Evolutionary conservation across 208 protist species (phyloP), one percentile per base, ranked within the genome.

Genomic region (Porcisia hertigi): DNA sequence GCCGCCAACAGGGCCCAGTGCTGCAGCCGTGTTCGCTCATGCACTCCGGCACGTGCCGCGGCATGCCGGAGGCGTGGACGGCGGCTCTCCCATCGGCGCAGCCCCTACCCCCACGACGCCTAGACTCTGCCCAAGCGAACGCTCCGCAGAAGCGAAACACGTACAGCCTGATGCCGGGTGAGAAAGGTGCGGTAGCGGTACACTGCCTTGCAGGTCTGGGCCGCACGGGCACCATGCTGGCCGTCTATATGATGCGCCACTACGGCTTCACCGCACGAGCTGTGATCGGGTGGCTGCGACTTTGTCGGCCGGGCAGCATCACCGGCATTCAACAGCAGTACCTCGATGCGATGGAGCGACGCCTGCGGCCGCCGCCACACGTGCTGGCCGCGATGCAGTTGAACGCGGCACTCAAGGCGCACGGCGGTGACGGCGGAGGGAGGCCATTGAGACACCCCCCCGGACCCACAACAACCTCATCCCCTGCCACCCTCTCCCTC

Each of bases 201-300:
- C 98, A 99, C 85, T 99, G 98, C 78, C 97, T 97, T 60, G 97
- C 98, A 1, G 98, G 98, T 18, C 86, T 99, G 12, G 98, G 98
- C 52, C 82, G 98, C 53, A 99, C 98, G n/a, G 98, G 98, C 23
- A 98, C 98, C 11, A 75, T 99, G 14, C 97, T 98, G 58, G 92
- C 75, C 1, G 83, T 88, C 23, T 98, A 96, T 73, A 84, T 98
- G 69, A 99, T 99, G 88, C 96, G 96, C 64, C 84, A 98, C 69
- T 99, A 97, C 83, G 69, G 79, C 54, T 96, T 99, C 64, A 98
- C 96, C 16, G 95, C 97, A 18, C 69, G 82, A 6, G 97, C 98
- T 70, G 86, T 88, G 20, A 98, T 99, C 64, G 97, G 84, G 14
- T 99, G 94, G 93, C 78, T 98, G 41, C 87, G 98, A 34, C 78